These are phyloP conservation scores for Gossypium gossypioides DNA, from an alignment of 441 rosid species.

Conservation along the genomic window DNA sequence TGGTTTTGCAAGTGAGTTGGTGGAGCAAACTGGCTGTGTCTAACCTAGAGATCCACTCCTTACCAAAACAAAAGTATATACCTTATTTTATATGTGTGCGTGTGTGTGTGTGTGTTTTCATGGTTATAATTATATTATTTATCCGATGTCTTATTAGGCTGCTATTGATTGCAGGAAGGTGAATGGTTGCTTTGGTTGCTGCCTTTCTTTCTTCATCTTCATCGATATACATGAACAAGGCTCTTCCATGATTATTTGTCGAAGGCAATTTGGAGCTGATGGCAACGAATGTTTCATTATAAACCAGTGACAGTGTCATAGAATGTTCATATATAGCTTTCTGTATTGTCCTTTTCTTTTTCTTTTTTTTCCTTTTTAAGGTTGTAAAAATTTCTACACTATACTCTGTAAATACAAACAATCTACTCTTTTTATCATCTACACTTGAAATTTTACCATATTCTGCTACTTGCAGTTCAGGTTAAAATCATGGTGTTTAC, in stretches of 20 bases:
- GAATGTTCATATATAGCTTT: slow-evolving; percentile 2
- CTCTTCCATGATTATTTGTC: neutral
- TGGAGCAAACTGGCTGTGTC: slow-evolving; percentile 25
- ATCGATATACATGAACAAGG: neutral
- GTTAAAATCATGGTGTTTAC: neutral
- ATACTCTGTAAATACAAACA: neutral
- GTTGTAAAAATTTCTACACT: neutral
- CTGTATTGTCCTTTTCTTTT: neutral
- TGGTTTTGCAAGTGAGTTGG: slow-evolving; percentile 24
- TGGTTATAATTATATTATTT: too few relatives aligned
- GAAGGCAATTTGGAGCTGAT: neutral
- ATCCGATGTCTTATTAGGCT: neutral
- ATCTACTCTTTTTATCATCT: neutral
- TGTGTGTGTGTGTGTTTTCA: too few relatives aligned
- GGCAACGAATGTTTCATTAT: neutral
- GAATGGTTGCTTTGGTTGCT: neutral
- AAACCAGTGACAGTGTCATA: neutral
- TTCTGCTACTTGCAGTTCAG: neutral
- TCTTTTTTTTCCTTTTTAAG: neutral
- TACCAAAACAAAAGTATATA: neutral
- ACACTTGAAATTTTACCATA: neutral
- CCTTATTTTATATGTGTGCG: too few relatives aligned
- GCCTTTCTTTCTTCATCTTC: neutral
- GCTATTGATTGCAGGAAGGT: slow-evolving; percentile 3
- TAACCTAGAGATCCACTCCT: neutral